These are phyloP conservation scores for Linaria vulgaris DNA, from an alignment of 257 asterid species.

Conservation along the genomic window DNA sequence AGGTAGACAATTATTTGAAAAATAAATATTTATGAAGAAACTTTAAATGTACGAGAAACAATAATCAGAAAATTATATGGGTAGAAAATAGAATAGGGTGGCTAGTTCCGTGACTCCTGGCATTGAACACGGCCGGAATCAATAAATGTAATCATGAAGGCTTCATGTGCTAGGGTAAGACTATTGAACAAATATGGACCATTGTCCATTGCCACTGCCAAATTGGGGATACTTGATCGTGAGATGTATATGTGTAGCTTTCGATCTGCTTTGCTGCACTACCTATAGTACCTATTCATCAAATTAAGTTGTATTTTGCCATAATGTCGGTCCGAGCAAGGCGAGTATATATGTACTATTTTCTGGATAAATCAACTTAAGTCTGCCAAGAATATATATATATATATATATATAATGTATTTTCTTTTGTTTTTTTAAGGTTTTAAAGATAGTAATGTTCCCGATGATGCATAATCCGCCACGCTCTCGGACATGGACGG, in stretches of 20 bases:
- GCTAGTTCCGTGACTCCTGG: constrained; percentile 26
- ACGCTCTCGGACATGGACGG: no score
- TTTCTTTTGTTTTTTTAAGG: no score
- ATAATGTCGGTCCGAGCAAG: no score
- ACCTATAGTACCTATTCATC: neutral
- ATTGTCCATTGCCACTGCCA: neutral
- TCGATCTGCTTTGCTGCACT: neutral
- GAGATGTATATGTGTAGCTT: neutral
- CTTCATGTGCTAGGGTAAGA: constrained; percentile 2
- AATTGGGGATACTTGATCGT: neutral
- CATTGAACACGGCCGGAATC: constrained; percentile 23
- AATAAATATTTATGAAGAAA: neutral
- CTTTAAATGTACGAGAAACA: neutral
- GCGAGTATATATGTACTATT: no score
- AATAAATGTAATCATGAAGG: neutral
- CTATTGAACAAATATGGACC: neutral
- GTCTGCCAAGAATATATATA: no score
- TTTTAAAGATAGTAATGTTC: no score
- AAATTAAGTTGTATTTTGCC: no score
- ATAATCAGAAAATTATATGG: neutral
- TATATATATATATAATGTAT: no score
- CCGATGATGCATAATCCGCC: no score
- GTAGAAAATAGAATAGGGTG: neutral
- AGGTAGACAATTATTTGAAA: no score
- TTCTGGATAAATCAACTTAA: no score